Evolutionary conservation across 371 early-diverging fungal genomes (phyloP).

Genomic region (Mortierella sp.): DNA sequence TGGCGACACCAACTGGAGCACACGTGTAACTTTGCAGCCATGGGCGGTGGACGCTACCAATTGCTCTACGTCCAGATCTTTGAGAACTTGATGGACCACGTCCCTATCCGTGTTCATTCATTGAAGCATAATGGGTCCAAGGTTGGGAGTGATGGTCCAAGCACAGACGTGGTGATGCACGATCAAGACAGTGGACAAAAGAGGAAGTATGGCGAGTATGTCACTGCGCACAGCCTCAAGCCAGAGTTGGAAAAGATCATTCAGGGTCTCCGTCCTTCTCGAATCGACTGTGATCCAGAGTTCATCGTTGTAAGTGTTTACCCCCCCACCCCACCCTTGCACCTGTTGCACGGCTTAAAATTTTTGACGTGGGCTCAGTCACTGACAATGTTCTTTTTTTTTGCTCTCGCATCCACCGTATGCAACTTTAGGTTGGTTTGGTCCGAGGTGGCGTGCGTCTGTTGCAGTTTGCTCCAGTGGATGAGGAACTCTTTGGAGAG

Average conservation of each 20-base stretch:
- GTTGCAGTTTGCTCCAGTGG: constrained; percentile 50
- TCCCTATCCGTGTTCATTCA: constrained; percentile 49
- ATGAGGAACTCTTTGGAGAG: constrained; percentile 29
- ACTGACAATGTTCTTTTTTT: not conserved
- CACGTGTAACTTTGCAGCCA: constrained; percentile 55
- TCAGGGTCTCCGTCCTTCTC: constrained; percentile 50
- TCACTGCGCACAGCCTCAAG: constrained; percentile 44
- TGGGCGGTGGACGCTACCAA: constrained; percentile 74
- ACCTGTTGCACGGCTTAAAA: not conserved
- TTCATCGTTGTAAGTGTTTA: constrained; percentile 40
- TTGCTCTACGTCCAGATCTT: constrained; percentile 59
- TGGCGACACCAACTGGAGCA: constrained; percentile 52
- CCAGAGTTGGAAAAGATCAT: constrained; percentile 47
- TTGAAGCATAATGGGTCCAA: constrained; percentile 15
- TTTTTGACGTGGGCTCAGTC: not conserved
- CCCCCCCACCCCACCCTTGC: not conserved
- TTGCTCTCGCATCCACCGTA: not conserved
- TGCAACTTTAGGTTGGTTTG: constrained; percentile 39
- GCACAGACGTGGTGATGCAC: constrained; percentile 1
- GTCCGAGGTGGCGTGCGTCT: constrained; percentile 48
- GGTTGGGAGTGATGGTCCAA: not conserved
- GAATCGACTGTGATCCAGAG: constrained; percentile 53
- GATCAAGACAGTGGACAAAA: constrained; percentile 6
- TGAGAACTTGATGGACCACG: constrained; percentile 50
- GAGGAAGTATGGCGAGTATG: constrained; percentile 46